A percentile compares a stretch with the other conserved stretches of the same genome.
phyloP scores from a whole-genome alignment of 169 alveolate genomes.

The Perkinsus chesapeaki region DNA sequence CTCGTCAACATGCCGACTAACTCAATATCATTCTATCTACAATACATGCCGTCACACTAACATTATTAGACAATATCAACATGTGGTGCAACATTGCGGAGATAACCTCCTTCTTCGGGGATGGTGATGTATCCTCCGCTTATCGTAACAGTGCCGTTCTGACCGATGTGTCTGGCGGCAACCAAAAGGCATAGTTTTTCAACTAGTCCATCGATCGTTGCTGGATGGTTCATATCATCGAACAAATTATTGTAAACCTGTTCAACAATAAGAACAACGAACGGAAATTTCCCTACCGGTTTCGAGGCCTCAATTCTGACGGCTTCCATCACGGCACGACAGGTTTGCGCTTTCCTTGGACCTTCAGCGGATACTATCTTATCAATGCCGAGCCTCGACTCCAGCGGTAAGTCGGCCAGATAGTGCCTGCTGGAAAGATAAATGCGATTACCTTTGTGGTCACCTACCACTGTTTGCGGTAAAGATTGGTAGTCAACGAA shows the following conservation, averaged over 20 bases:
- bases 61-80: neutral
- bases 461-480: neutral
- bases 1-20: too few relatives aligned
- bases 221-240: neutral
- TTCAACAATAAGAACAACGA: neutral
- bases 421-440: neutral
- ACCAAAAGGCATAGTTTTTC: neutral
- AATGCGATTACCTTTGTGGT: neutral
- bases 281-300: neutral
- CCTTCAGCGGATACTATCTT: neutral
- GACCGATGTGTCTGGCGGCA: neutral
- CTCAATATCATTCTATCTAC: too few relatives aligned
- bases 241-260: neutral
- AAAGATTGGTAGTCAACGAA: neutral
- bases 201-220: neutral
- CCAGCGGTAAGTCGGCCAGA: neutral
- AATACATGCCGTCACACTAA: neutral
- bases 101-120: neutral
- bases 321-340: neutral
- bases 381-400: neutral
- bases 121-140: neutral
- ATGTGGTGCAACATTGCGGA: neutral
- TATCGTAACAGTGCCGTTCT: neutral
- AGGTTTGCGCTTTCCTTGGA: neutral
- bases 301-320: neutral